Conservation (phyloP, 1,284 basidiomycete species). For the Rhodotorula sp. region DNA sequence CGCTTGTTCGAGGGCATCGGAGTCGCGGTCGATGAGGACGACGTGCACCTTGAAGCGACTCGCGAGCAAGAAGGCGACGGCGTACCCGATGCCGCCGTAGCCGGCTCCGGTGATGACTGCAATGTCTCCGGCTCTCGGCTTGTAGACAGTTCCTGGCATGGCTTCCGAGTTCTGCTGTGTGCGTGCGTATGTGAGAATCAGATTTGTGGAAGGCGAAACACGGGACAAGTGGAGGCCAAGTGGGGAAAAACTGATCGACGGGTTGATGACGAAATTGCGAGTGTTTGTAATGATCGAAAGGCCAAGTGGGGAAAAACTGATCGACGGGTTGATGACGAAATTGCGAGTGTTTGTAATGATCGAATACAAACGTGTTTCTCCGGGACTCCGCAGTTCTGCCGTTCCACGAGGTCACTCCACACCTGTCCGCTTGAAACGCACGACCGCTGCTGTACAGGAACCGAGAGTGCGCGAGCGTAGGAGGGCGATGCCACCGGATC, state of each 20-base stretch:
- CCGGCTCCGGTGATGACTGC: slow-evolving; percentile 41
- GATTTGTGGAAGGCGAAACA: too few species aligned
- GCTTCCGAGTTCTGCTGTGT: not conserved
- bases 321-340: not conserved
- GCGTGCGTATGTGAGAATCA: not conserved
- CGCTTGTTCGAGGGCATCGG: slow-evolving; percentile 13
- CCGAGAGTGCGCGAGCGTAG: too few species aligned
- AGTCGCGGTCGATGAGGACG: slow-evolving; percentile 37
- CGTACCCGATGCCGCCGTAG: slow-evolving; percentile 42
- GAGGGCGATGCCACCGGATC: too few species aligned
- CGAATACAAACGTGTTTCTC: too few species aligned
- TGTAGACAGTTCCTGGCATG: not conserved
- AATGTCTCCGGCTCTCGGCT: not conserved
- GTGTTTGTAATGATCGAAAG: too few species aligned
- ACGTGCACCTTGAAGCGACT: slow-evolving; percentile 25
- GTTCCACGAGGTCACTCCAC: too few species aligned
- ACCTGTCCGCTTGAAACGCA: too few species aligned
- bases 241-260: not conserved
- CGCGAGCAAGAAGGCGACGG: slow-evolving; percentile 22
- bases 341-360: too few species aligned
- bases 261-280: too few species aligned
- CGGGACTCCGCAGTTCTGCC: too few species aligned
- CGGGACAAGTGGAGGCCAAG: not conserved
- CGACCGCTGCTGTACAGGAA: too few species aligned
- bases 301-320: slow-evolving; percentile 1